These are phyloP conservation scores for Oidium heveae DNA, from an alignment of 2,329 filamentous ascomycete species.

Conservation along the genomic window DNA sequence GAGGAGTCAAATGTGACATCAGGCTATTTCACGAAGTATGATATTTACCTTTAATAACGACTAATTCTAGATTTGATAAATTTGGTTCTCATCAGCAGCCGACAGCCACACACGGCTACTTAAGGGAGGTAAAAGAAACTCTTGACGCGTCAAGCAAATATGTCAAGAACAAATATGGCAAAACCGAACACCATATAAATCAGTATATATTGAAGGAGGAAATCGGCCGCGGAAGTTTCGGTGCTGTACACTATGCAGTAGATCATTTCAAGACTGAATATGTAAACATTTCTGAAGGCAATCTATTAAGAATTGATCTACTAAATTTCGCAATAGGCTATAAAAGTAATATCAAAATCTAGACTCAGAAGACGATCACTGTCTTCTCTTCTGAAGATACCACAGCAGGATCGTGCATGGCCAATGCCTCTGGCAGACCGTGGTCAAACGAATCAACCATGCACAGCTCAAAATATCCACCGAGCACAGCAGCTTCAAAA, in stretches of 20 bases:
- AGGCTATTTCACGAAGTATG: no score
- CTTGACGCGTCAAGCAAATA: constrained; percentile 75
- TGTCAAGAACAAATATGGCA: constrained; percentile 58
- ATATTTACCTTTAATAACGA: no score
- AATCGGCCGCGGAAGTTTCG: constrained; percentile 91
- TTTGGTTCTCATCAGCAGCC: no score
- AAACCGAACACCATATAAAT: constrained; percentile 66
- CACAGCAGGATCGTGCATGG: constrained; percentile 24
- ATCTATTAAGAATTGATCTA: neutral
- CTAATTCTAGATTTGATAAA: no score
- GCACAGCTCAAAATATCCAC: constrained; percentile 21
- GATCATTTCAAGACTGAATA: constrained; percentile 87
- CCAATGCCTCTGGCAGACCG: constrained; percentile 4
- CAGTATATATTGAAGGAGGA: constrained; percentile 87
- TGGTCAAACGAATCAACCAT: constrained; percentile 10
- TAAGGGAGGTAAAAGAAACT: constrained; percentile 67
- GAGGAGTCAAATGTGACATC: no score
- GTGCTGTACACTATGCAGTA: constrained; percentile 67
- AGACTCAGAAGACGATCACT: constrained; percentile 73
- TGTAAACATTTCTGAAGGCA: constrained; percentile 26
- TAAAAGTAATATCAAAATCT: constrained; percentile 94
- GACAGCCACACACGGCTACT: no score
- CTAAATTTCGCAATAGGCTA: constrained; percentile 31
- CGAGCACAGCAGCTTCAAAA: constrained; percentile 36
- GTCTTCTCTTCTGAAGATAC: constrained; percentile 56